Percentiles rank a stretch among this genome's conserved stretches.
These are phyloP conservation scores for Schizothecium vesticola DNA, from an alignment of 495 filamentous ascomycete species.

Conservation along the genomic window DNA sequence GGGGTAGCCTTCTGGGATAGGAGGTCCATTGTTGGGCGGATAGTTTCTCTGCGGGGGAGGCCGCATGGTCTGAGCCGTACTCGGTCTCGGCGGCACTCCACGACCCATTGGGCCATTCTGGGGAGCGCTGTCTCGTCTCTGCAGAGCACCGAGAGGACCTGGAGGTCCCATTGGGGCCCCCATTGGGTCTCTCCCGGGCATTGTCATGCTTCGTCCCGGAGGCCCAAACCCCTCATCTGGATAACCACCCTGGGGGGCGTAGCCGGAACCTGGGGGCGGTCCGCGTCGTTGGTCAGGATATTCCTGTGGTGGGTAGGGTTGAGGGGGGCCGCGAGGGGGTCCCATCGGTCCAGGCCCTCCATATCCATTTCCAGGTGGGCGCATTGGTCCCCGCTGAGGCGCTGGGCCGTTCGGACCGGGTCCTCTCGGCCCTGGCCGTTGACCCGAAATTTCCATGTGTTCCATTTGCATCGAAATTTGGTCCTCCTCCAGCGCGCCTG, in stretches of 20 bases:
- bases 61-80: constrained; percentile 46
- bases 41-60: constrained; percentile 43
- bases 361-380: constrained; percentile 26
- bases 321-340: constrained; percentile 32
- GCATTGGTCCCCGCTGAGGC: constrained; percentile 30
- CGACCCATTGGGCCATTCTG: constrained; percentile 42
- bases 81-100: constrained; percentile 36
- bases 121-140: constrained; percentile 32
- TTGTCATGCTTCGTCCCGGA: constrained; percentile 48
- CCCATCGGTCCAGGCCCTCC: constrained; percentile 35
- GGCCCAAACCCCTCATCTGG: constrained; percentile 35
- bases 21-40: constrained; percentile 36
- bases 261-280: constrained; percentile 33
- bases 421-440: constrained; percentile 29
- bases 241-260: constrained; percentile 27
- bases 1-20: constrained; percentile 26
- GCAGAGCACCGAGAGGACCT: constrained; percentile 23
- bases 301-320: constrained; percentile 33
- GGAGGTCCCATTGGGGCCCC: constrained; percentile 27
- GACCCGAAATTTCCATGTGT: constrained; percentile 51
- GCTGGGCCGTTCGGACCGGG: constrained; percentile 18
- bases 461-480: constrained; percentile 53
- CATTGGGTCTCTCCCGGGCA: constrained; percentile 42
- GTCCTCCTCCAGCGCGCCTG: constrained; percentile 39
- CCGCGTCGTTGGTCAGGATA: constrained; percentile 40